phyloP scores from a whole-genome alignment of 176 grass and related monocot species.

The Triticum dicoccoides region DNA sequence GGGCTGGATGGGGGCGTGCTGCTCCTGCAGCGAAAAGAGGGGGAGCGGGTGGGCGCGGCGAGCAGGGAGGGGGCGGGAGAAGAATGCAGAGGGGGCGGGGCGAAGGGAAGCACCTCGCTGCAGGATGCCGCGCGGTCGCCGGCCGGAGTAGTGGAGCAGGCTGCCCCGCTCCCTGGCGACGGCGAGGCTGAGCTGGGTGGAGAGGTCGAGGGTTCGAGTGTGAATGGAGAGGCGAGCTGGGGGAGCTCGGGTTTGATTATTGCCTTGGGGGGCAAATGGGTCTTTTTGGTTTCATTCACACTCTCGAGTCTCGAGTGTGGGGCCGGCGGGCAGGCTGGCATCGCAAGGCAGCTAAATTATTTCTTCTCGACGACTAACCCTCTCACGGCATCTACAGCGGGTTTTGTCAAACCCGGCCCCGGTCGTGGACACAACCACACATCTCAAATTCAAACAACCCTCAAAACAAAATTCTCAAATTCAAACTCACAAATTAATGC shows the following conservation, averaged over 20 bases:
- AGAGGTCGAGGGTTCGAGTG: background rate
- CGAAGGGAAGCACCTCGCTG: background rate
- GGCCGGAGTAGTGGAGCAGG: background rate
- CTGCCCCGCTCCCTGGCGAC: background rate
- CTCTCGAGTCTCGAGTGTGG: no score
- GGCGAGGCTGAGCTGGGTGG: background rate
- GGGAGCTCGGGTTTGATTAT: background rate
- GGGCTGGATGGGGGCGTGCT: background rate
- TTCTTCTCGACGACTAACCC: no score
- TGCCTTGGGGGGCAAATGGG: background rate
- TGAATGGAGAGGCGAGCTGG: background rate
- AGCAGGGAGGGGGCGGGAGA: background rate
- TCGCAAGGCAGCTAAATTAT: no score
- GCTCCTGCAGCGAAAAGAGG: background rate
- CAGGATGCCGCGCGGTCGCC: background rate
- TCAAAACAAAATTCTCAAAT: no score
- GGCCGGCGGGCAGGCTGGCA: no score
- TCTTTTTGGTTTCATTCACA: no score
- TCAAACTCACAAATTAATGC: no score
- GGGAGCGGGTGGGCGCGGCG: background rate
- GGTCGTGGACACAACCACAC: no score
- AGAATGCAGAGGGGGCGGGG: background rate
- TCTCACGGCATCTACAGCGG: no score
- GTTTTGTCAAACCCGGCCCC: no score
- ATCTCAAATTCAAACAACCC: no score